Conservation (phyloP, 2,329 filamentous ascomycete genomes). For the Alternaria postmessia region DNA sequence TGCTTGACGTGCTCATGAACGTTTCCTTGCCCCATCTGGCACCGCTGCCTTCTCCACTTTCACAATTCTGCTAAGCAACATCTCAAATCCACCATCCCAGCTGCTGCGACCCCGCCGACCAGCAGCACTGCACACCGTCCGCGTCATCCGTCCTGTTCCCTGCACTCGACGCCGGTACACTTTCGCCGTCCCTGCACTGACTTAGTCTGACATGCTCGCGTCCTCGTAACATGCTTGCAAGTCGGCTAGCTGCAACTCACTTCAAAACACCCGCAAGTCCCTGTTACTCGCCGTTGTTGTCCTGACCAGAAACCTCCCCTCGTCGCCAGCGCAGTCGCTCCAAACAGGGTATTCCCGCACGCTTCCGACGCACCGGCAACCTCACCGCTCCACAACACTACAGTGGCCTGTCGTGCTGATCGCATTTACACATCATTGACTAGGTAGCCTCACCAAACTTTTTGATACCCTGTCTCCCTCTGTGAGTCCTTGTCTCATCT, state of each 20-base stretch:
- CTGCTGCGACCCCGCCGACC: conserved; percentile 31
- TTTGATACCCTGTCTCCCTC: conserved; percentile 31
- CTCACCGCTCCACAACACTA: conserved; percentile 41
- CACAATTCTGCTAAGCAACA: background rate
- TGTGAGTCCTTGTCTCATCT: conserved; percentile 50
- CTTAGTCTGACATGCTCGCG: conserved; percentile 23
- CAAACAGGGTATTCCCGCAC: conserved; percentile 44
- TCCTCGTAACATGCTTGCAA: conserved; percentile 27
- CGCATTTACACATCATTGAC: conserved; percentile 33
- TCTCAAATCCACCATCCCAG: background rate
- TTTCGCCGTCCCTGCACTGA: conserved; percentile 25
- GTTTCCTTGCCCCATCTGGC: background rate
- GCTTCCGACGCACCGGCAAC: conserved; percentile 38
- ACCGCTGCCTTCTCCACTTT: background rate
- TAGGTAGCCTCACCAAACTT: conserved; percentile 27
- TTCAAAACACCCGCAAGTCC: conserved; percentile 41
- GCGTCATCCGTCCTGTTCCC: conserved; percentile 42
- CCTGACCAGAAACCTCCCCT: conserved; percentile 30
- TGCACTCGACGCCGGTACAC: conserved; percentile 29
- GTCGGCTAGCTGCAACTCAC: conserved; percentile 28
- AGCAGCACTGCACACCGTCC: conserved; percentile 14
- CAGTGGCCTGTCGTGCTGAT: conserved; percentile 35
- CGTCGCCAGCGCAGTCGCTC: conserved; percentile 38
- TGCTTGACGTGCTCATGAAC: conserved; percentile 8
- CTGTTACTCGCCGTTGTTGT: conserved; percentile 33